Conservation (phyloP, 2,329 filamentous ascomycete genomes). For the Lecanicillium sp. region DNA sequence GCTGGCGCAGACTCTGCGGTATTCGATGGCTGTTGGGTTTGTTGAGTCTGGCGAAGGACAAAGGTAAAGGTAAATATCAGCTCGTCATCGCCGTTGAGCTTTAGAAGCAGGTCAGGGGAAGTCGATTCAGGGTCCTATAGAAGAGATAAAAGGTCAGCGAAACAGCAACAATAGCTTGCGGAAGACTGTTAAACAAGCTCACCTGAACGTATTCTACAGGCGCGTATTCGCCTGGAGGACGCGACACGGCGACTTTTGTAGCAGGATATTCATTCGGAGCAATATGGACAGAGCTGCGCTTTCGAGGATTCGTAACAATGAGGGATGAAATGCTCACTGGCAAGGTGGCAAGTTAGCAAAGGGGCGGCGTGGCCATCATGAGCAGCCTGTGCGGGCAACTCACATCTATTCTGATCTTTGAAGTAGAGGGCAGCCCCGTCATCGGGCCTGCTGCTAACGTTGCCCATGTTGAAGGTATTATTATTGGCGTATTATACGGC, state of each 20-base stretch:
- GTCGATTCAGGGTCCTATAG: slow-evolving; percentile 67
- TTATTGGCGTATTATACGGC: slow-evolving; percentile 11
- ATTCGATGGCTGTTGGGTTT: slow-evolving; percentile 30
- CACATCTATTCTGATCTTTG: slow-evolving; percentile 87
- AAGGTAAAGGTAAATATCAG: slow-evolving; percentile 91
- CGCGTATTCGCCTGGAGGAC: slow-evolving; percentile 62
- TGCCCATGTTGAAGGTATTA: slow-evolving; percentile 63
- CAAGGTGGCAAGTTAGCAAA: slow-evolving; percentile 8
- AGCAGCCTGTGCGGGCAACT: too few relatives aligned
- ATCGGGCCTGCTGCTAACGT: slow-evolving; percentile 80
- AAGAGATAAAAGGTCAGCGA: slow-evolving; percentile 10
- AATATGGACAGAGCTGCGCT: slow-evolving; percentile 68
- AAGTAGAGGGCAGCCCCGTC: slow-evolving; percentile 75
- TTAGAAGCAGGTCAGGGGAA: slow-evolving; percentile 70
- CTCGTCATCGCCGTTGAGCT: slow-evolving; percentile 84
- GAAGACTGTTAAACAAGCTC: slow-evolving; percentile 22
- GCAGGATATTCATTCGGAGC: slow-evolving; percentile 84
- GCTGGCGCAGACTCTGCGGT: slow-evolving; percentile 40
- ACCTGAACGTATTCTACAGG: slow-evolving; percentile 92
- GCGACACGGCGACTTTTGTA: slow-evolving; percentile 63
- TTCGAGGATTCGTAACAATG: slow-evolving; percentile 69
- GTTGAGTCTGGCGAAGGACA: slow-evolving; percentile 52
- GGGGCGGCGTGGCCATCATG: too few relatives aligned
- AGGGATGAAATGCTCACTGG: slow-evolving; percentile 83
- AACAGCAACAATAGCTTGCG: slow-evolving; percentile 9